Evolutionary conservation across 2,329 filamentous ascomycete genomes (phyloP).

Genomic region (Pseudocercospora musae): DNA sequence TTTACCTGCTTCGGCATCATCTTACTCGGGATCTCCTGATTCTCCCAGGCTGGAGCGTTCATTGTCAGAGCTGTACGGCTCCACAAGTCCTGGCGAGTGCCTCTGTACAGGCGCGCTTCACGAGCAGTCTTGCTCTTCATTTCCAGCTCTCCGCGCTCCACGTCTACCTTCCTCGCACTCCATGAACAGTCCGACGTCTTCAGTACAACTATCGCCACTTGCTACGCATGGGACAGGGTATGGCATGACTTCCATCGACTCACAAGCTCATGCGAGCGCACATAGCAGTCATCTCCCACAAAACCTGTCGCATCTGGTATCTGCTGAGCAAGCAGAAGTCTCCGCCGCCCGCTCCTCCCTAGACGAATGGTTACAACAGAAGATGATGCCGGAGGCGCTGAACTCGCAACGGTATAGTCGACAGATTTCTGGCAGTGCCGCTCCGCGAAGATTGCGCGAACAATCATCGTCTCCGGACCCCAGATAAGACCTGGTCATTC

Average conservation of each 20-base stretch:
- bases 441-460: background rate
- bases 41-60: conserved; percentile 7
- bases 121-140: conserved; percentile 14
- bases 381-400: background rate
- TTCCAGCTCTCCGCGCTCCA: conserved; percentile 19
- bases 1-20: conserved; percentile 10
- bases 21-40: conserved; percentile 5
- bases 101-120: conserved; percentile 24
- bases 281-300: background rate
- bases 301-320: background rate
- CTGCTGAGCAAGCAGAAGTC: conserved; percentile 14
- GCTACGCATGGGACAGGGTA: background rate
- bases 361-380: background rate
- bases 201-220: conserved; percentile 3
- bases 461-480: background rate
- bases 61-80: conserved; percentile 21
- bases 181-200: background rate
- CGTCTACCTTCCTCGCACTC: conserved; percentile 5
- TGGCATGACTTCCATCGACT: background rate
- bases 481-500: background rate
- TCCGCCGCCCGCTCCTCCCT: background rate
- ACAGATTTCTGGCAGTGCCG: background rate
- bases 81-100: conserved; percentile 14
- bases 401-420: background rate
- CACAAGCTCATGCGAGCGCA: background rate